phyloP scores from a whole-genome alignment of 1,284 basidiomycete species.

The Trametes hirsuta region DNA sequence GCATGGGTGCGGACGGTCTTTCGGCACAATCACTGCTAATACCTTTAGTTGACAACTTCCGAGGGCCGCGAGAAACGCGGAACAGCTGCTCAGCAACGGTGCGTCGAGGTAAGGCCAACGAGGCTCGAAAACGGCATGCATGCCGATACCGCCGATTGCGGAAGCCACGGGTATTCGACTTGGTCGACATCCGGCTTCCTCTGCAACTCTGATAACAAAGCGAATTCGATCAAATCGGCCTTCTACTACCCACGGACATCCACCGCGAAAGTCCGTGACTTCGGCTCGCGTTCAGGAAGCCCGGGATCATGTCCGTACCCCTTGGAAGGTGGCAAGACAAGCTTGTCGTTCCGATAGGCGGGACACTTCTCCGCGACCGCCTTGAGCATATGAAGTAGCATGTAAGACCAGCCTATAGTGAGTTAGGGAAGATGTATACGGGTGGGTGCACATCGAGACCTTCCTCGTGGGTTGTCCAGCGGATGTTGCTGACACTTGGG shows the following conservation, averaged over 20 bases:
- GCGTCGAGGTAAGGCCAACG: slow-evolving; percentile 10
- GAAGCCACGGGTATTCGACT: slow-evolving; percentile 10
- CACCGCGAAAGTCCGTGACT: not conserved
- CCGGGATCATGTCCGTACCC: slow-evolving; percentile 2
- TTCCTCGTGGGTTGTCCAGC: slow-evolving; percentile 15
- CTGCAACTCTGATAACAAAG: slow-evolving; percentile 3
- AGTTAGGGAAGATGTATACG: slow-evolving; percentile 15
- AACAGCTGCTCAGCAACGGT: slow-evolving; percentile 4
- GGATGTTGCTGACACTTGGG: slow-evolving; percentile 8
- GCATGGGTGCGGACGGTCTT: not conserved
- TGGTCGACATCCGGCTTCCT: slow-evolving; percentile 4
- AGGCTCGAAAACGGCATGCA: slow-evolving; percentile 5
- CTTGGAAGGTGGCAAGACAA: slow-evolving; percentile 2
- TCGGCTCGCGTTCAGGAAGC: slow-evolving; percentile 1
- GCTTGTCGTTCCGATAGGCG: slow-evolving; percentile 5
- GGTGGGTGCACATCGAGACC: not conserved
- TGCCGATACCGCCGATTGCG: not conserved
- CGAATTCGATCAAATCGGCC: slow-evolving; percentile 8
- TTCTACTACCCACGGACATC: slow-evolving; percentile 10
- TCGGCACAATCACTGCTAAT: not conserved
- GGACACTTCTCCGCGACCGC: slow-evolving; percentile 14
- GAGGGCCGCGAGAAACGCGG: slow-evolving; percentile 9
- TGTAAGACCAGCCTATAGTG: slow-evolving; percentile 8
- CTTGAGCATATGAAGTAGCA: slow-evolving; percentile 14
- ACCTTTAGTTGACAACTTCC: slow-evolving; percentile 3